A percentile compares a stretch with the other conserved stretches of the same genome.
phyloP scores from a whole-genome alignment of 768 basidiomycete genomes.

The Fistulinella prunicolor region DNA sequence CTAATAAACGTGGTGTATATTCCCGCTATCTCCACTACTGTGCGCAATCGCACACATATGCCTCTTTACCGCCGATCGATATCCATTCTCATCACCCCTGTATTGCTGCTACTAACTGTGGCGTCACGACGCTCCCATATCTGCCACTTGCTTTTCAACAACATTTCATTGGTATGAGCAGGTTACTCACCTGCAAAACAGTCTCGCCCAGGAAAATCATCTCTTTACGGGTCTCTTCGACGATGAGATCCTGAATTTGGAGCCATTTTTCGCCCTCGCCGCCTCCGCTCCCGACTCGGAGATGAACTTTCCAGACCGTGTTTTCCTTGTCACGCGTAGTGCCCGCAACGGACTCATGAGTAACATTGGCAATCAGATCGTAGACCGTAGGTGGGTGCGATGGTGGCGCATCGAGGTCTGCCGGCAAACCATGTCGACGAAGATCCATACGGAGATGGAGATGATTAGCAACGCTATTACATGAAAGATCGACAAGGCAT shows the following conservation, averaged over 20 bases:
- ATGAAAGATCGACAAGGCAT: conserved; percentile 36
- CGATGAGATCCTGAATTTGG: conserved; percentile 93
- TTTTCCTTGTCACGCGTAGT: conserved; percentile 90
- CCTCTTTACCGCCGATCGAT: conserved; percentile 29
- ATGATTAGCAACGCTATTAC: conserved; percentile 19
- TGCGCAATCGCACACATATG: conserved; percentile 1
- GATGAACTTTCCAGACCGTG: conserved; percentile 90
- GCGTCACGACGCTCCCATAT: conserved; percentile 60
- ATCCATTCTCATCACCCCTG: conserved; percentile 27
- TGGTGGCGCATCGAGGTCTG: conserved; percentile 76
- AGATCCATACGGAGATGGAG: conserved; percentile 24
- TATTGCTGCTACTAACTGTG: conserved; percentile 9
- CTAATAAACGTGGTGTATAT: conserved; percentile 20
- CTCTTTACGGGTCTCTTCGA: conserved; percentile 93
- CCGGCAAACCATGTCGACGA: conserved; percentile 14
- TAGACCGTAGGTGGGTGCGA: conserved; percentile 68
- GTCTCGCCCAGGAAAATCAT: conserved; percentile 98
- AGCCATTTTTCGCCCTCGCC: conserved; percentile 93
- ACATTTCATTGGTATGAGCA: not conserved
- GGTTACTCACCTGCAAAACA: conserved; percentile 74
- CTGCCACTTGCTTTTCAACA: conserved; percentile 32
- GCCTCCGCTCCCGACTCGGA: conserved; percentile 70
- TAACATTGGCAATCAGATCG: conserved; percentile 94
- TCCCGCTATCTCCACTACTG: conserved; percentile 30
- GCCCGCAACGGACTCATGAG: conserved; percentile 93